Base-by-base conservation (phyloP, 2,329 filamentous ascomycete species). In the Xylariomycetidae sp. region DNA sequence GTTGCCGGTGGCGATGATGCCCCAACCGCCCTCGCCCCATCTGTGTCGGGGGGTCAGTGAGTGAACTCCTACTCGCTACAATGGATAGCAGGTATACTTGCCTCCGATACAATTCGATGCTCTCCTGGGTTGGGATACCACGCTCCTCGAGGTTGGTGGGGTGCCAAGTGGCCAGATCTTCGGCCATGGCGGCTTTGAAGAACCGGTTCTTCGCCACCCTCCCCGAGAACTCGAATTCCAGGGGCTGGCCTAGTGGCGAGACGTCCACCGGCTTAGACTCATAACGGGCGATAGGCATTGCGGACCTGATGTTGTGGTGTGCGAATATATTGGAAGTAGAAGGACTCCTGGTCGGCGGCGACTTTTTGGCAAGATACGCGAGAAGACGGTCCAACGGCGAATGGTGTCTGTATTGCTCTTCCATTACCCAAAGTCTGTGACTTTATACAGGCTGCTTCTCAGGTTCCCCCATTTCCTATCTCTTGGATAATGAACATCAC, bases 171-270 rank as follows among this genome's bases (percentile, higher is more conserved):
- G 76, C 73, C 10, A 82, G 59, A 6, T 69, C 63, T 52, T 85
- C 80, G 2, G 73, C 74, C 79, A 84, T 82, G 25, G 80, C 72
- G 5, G 64, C 76, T 55, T 84, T 84, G 43, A 82, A 54, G 48
- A 82, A 77, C n/a, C 77, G 65, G 51, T 83, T 84, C 25, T 68
- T 70, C 2, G 77, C 77, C 2, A 67, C 71, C 36, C 62, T 66
- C 32, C 68, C 65, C 25, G 69, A 70, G 53, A 74, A 73, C 17
- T 58, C 54, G 40, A 72, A 73, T 13, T 58, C 52, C 29, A 76
- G 57, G 8, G 70, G 67, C 44, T 63, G 44, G 10, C 55, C 67
- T 13, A 76, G 53, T 6, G 57, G 56, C 8, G 51, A 38, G 8
- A 56, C 48, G 37, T 56, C 51, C 12, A 37, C 49, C 10, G 39